Base-by-base conservation (phyloP, 495 filamentous ascomycete species). In the Annulohypoxylon nitens region DNA sequence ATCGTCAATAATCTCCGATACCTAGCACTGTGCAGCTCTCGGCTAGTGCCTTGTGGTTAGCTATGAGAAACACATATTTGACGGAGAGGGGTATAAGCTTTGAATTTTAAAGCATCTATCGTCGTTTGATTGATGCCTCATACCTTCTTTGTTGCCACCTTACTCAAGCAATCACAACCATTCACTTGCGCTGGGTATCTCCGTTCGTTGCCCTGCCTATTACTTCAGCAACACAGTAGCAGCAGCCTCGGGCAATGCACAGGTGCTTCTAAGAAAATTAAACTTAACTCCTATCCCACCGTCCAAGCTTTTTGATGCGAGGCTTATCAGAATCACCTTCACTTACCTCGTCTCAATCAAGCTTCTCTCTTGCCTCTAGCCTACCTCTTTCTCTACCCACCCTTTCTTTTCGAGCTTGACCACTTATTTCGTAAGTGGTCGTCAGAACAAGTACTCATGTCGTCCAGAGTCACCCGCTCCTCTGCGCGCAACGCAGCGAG, bases 391-490 rank as follows among this genome's bases (percentile, higher is more conserved):
- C 43, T 58, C 51, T 36, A 43, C 47, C 55, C 47, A 68, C 37
- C 54, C 26, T 45, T 50, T 48, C 23, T 66, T 57, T 57, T 61
- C 62, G 59, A 75, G 64, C 45, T 14, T 23, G 33, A 7, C 43
- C 36, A 43, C 36, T 41, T 45, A 7, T 61, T 68, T 64, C 30
- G 18, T 45, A 61, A 68, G 41, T 36, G 39, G 25, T 47, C 48
- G 12, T 61, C 54, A 60, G 60, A 64, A 55, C 48, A 66, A 55
- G 26, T 82, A 87, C 92, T 93, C 89, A 94, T 93, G 92, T 92
- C 92, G 86, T 80, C 88, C 88, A 95, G 92, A 89, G 87, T 91
- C 66, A 94, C 92, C 83, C 89, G 92, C 81, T 93, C 92, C 73
- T 88, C 92, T 75, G 89, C 92, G 81, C 91, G 91, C 85, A 86